phyloP scores from a whole-genome alignment of 2,329 filamentous ascomycete species.

The Pyricularia pennisetigena region DNA sequence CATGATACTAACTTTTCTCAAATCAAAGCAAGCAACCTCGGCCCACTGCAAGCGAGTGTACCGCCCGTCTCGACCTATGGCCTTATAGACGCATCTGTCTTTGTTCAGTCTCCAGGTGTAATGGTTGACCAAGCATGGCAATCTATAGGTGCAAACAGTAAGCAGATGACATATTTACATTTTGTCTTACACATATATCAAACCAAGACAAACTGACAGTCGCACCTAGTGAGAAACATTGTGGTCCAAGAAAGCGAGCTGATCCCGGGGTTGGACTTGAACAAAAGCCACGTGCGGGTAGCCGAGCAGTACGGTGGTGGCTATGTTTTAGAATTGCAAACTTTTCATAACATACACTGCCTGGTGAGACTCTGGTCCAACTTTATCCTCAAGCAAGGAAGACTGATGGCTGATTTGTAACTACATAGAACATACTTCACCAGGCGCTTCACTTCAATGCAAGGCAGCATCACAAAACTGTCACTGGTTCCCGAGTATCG shows the following conservation, averaged over 20 bases:
- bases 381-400: not conserved
- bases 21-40: not conserved
- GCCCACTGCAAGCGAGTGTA: not conserved
- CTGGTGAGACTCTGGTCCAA: slow-evolving; percentile 21
- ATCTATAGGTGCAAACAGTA: slow-evolving; percentile 2
- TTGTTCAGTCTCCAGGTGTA: not conserved
- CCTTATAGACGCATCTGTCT: not conserved
- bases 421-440: not conserved
- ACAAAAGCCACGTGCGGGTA: slow-evolving; percentile 37
- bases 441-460: not conserved
- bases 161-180: not conserved
- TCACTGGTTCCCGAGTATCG: not conserved
- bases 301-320: slow-evolving; percentile 40
- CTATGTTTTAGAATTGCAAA: slow-evolving; percentile 36
- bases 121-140: not conserved
- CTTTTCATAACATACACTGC: slow-evolving; percentile 39
- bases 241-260: not conserved
- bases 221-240: not conserved
- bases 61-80: not conserved
- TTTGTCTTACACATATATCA: not conserved
- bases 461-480: not conserved
- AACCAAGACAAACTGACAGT: not conserved
- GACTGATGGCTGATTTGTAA: not conserved
- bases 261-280: slow-evolving; percentile 8
- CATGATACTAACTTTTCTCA: not conserved